phyloP scores from a whole-genome alignment of 306 rosid genomes.

The Prinsepia uniflora region DNA sequence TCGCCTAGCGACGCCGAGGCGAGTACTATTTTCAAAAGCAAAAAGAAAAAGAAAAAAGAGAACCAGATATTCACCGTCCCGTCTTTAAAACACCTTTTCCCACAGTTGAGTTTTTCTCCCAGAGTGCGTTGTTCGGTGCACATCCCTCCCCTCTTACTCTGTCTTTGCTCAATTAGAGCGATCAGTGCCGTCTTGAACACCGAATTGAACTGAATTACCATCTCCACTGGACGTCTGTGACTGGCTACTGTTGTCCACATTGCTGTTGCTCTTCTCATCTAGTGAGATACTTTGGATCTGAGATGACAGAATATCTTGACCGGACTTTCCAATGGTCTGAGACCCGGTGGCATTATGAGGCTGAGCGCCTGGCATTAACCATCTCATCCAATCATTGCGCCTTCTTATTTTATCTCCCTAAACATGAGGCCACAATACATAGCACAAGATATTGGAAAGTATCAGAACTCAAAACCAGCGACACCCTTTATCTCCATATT shows the following conservation, averaged over 20 bases:
- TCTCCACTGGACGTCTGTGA: conserved; percentile 34
- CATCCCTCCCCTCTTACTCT: conserved; percentile 34
- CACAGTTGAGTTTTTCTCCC: conserved; percentile 17
- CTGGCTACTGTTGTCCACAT: conserved; percentile 26
- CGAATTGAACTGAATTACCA: conserved; percentile 30
- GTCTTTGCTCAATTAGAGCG: conserved; percentile 46
- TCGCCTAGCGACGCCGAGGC: conserved; percentile 36
- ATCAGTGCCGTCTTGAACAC: conserved; percentile 35
- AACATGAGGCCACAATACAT: conserved; percentile 7
- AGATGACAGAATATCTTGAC: conserved; percentile 44
- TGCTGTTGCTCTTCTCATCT: conserved; percentile 34
- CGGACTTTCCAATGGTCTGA: conserved; percentile 32
- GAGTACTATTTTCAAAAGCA: conserved; percentile 18
- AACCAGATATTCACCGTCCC: conserved; percentile 31
- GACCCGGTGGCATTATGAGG: conserved; percentile 30
- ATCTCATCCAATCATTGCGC: conserved; percentile 61
- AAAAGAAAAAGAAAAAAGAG: conserved; percentile 14
- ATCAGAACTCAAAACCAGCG: neutral
- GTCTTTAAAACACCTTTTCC: conserved; percentile 29
- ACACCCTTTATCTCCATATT: neutral
- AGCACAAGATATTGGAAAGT: conserved; percentile 1
- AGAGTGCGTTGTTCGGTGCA: conserved; percentile 25
- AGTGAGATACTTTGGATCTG: conserved; percentile 42
- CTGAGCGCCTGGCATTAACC: conserved; percentile 60
- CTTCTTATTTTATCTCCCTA: conserved; percentile 82